Evolutionary conservation across 768 basidiomycete species (phyloP).

Genomic region (Leccinellum luteum): DNA sequence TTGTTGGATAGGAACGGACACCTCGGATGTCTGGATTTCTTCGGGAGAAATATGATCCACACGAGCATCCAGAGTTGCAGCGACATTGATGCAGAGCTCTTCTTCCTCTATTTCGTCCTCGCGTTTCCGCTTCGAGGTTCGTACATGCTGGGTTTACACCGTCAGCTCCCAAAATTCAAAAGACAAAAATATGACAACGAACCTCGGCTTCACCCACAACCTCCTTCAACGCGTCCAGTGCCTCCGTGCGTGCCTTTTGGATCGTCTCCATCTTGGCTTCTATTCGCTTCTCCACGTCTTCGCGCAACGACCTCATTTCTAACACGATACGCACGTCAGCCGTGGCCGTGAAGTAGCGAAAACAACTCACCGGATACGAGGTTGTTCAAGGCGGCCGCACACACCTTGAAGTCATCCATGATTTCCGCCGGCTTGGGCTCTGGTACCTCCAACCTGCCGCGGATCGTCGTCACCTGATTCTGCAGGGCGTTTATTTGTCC

Average conservation of each 20-base stretch:
- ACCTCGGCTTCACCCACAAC: constrained; percentile 35
- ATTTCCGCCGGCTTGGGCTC: constrained; percentile 8
- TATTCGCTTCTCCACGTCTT: constrained; percentile 45
- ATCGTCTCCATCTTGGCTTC: constrained; percentile 45
- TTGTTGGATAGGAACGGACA: constrained; percentile 1
- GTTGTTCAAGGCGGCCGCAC: constrained; percentile 35
- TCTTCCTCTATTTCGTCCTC: constrained; percentile 36
- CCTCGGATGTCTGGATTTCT: background rate
- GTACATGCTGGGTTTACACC: constrained; percentile 25
- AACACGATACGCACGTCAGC: background rate
- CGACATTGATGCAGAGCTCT: background rate
- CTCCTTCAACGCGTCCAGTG: constrained; percentile 35
- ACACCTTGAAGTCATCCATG: constrained; percentile 26
- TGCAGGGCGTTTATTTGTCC: constrained; percentile 22
- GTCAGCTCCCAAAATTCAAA: constrained; percentile 21
- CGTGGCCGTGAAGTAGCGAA: background rate
- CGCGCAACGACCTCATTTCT: constrained; percentile 48
- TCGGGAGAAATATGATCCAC: background rate
- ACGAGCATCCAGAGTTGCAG: background rate
- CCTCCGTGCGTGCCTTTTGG: constrained; percentile 38
- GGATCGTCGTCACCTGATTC: constrained; percentile 19
- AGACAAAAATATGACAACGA: constrained; percentile 11
- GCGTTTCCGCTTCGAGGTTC: constrained; percentile 65
- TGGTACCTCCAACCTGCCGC: constrained; percentile 18
- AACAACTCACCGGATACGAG: constrained; percentile 42